These are phyloP conservation scores for Heterobasidion parviporum DNA, from an alignment of 1,284 basidiomycete genomes.

Conservation along the genomic window DNA sequence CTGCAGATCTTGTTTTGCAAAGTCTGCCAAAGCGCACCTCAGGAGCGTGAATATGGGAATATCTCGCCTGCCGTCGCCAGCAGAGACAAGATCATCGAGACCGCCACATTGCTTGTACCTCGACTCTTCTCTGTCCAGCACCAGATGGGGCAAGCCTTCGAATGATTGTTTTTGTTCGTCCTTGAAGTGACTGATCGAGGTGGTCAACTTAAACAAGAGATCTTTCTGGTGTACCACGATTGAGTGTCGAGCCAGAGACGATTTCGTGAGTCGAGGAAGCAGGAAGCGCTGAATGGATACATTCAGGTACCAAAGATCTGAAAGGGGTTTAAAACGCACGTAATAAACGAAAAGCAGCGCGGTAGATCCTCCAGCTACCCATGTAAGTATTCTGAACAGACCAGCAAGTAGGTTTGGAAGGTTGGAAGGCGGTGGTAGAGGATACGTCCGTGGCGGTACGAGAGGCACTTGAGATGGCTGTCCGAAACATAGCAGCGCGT, in stretches of 20 bases:
- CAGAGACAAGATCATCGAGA: not conserved
- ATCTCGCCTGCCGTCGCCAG: not conserved
- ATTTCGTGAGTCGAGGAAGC: not conserved
- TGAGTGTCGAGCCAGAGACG: not conserved
- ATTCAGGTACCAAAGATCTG: not conserved
- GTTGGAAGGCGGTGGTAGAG: slow-evolving; percentile 59
- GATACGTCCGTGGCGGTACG: slow-evolving; percentile 66
- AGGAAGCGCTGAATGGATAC: not conserved
- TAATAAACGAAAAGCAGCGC: slow-evolving; percentile 53
- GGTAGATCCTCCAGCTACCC: slow-evolving; percentile 58
- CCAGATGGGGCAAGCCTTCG: not conserved
- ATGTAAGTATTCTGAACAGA: slow-evolving; percentile 51
- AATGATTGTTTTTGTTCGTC: not conserved
- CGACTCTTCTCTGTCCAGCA: not conserved
- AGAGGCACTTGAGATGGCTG: slow-evolving; percentile 46
- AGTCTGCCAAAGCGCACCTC: not conserved
- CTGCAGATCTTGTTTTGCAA: not conserved
- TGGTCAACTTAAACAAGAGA: not conserved
- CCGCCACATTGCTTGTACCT: not conserved
- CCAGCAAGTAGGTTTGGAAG: slow-evolving; percentile 58
- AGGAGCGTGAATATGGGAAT: not conserved
- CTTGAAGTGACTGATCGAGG: not conserved
- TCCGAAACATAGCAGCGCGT: slow-evolving; percentile 1
- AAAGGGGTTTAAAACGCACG: slow-evolving; percentile 29
- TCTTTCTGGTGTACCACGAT: not conserved